phyloP scores from a whole-genome alignment of 768 basidiomycete genomes.

The Agaricus blazei region DNA sequence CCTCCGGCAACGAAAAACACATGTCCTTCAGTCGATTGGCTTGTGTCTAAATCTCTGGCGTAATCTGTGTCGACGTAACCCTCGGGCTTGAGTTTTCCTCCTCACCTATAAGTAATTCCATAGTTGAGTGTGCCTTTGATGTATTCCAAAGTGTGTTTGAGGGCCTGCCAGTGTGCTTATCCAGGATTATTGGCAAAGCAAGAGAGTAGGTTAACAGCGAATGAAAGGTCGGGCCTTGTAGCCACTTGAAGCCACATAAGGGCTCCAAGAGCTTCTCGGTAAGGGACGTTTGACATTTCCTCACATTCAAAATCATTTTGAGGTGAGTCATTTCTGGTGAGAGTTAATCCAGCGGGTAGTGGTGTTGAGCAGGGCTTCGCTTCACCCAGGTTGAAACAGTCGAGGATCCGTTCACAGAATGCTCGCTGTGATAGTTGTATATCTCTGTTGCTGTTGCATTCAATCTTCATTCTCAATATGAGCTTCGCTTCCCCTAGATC shows the following conservation, averaged over 20 bases:
- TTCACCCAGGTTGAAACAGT: slow-evolving; percentile 7
- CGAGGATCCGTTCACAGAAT: slow-evolving; percentile 6
- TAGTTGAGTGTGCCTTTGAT: background rate
- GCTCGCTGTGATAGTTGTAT: slow-evolving; percentile 1
- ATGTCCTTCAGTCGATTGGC: slow-evolving; percentile 20
- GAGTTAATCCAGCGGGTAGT: background rate
- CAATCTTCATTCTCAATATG: slow-evolving; percentile 12
- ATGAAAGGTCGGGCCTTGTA: slow-evolving; percentile 19
- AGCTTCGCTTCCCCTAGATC: slow-evolving; percentile 7
- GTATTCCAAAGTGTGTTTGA: background rate
- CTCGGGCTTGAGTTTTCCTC: background rate
- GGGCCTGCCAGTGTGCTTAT: slow-evolving; percentile 8
- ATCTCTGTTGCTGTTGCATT: background rate
- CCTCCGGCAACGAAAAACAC: slow-evolving; percentile 19
- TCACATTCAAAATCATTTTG: no score
- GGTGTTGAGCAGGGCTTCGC: slow-evolving; percentile 11
- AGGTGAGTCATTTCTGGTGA: background rate
- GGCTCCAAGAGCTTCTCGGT: slow-evolving; percentile 16
- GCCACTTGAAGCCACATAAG: slow-evolving; percentile 19
- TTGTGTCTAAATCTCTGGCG: slow-evolving; percentile 16
- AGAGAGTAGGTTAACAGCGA: slow-evolving; percentile 34
- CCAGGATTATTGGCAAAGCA: slow-evolving; percentile 11
- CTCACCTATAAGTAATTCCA: background rate
- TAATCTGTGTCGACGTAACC: slow-evolving; percentile 15
- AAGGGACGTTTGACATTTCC: background rate